Conservation (phyloP, 306 rosid genomes). For the Acacia confusa region DNA sequence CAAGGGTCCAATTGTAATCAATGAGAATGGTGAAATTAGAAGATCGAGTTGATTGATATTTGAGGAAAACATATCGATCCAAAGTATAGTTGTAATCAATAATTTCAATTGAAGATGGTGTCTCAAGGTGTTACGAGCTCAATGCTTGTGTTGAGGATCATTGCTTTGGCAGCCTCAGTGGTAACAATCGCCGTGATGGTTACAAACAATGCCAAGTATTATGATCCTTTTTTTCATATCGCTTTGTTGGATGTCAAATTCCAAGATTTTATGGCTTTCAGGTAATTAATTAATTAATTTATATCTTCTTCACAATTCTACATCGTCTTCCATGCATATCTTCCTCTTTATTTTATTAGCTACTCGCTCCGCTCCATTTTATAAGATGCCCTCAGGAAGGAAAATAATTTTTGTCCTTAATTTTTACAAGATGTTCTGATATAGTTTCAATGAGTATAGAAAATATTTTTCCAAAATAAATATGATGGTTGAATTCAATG, state of each 20-base stretch:
- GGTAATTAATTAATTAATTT: constrained; percentile 25
- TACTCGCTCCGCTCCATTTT: no score
- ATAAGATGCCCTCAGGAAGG: no score
- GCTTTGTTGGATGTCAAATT: neutral
- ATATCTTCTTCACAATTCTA: neutral
- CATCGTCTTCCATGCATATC: neutral
- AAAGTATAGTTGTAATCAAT: neutral
- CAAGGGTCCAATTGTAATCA: neutral
- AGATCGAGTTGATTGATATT: neutral
- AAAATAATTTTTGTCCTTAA: no score
- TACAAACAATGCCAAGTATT: constrained; percentile 30
- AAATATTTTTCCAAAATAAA: no score
- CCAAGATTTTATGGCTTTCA: constrained; percentile 38
- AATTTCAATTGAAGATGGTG: constrained; percentile 22
- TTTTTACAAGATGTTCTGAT: no score
- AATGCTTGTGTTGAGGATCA: constrained; percentile 49
- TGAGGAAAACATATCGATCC: neutral
- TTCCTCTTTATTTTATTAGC: neutral
- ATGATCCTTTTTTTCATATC: neutral
- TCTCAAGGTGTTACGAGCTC: constrained; percentile 33
- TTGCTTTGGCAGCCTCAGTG: constrained; percentile 45
- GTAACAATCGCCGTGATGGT: constrained; percentile 31
- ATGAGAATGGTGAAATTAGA: neutral
- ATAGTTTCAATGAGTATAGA: no score
- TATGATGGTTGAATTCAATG: no score